phyloP scores from a whole-genome alignment of 1,284 basidiomycete species.

The Sanguinoderma infundibulare region DNA sequence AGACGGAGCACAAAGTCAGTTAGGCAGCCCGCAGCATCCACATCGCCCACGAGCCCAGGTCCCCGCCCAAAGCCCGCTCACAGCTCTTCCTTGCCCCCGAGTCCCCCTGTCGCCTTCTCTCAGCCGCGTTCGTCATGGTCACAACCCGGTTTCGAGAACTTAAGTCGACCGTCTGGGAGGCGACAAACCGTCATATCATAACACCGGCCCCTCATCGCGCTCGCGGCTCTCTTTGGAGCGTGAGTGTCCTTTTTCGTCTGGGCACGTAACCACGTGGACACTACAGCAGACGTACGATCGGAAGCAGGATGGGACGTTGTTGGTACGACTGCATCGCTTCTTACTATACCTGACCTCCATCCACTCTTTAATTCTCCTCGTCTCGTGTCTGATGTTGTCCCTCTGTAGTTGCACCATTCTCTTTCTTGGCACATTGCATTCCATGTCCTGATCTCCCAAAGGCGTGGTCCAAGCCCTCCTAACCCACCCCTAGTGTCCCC shows the following conservation, averaged over 20 bases:
- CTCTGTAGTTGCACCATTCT: conserved; percentile 1
- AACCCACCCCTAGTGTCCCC: not conserved
- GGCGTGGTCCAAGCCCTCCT: not conserved
- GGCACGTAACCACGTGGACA: not conserved
- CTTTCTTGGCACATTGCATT: conserved; percentile 4
- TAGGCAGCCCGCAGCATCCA: not conserved
- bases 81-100: conserved; percentile 23
- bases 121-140: conserved; percentile 27
- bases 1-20: conserved; percentile 13
- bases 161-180: conserved; percentile 25
- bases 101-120: conserved; percentile 17
- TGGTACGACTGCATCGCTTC: conserved; percentile 18
- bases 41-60: conserved; percentile 3
- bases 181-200: conserved; percentile 30
- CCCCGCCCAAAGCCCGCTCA: conserved; percentile 21
- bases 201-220: conserved; percentile 1
- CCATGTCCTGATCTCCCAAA: conserved; percentile 2
- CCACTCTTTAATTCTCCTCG: conserved; percentile 5
- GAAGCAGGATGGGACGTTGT: conserved; percentile 23
- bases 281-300: conserved; percentile 18
- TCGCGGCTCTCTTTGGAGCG: not conserved
- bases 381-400: not conserved
- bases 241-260: not conserved
- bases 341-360: conserved; percentile 24
- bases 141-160: conserved; percentile 28